Evolutionary conservation across 2,329 filamentous ascomycete species (phyloP).

Genomic region (Didymella glomerata): DNA sequence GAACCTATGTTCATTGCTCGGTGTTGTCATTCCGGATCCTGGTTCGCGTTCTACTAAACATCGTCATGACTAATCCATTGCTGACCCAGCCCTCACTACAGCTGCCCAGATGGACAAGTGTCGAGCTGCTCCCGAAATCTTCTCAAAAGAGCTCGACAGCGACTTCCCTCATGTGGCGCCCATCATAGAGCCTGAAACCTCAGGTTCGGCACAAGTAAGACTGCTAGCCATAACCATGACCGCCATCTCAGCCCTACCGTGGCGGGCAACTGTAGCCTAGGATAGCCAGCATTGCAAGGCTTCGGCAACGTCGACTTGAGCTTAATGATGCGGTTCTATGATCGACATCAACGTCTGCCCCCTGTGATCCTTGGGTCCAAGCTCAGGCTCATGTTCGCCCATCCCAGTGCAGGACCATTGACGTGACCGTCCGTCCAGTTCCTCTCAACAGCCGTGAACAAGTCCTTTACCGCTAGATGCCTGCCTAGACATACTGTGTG

Average conservation of each 20-base stretch:
- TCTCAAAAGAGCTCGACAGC: no score
- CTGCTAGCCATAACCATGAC: no score
- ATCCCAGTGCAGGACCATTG: slow-evolving; percentile 26
- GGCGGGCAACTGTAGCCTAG: slow-evolving; percentile 2
- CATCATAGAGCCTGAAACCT: background rate
- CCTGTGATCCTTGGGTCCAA: slow-evolving; percentile 19
- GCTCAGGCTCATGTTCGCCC: slow-evolving; percentile 17
- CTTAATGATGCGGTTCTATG: background rate
- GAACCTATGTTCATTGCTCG: no score
- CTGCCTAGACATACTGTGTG: slow-evolving; percentile 44
- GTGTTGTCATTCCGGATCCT: no score
- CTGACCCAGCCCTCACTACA: no score
- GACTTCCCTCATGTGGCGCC: no score
- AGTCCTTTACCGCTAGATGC: slow-evolving; percentile 47
- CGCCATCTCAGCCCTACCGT: slow-evolving; percentile 1
- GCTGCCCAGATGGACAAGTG: no score
- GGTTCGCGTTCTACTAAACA: no score
- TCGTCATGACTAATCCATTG: no score
- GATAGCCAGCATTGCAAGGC: no score
- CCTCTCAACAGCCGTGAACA: slow-evolving; percentile 52
- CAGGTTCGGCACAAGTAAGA: no score
- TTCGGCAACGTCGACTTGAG: background rate
- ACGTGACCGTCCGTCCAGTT: slow-evolving; percentile 45
- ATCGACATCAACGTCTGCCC: slow-evolving; percentile 2
- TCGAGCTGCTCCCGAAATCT: no score